A percentile compares a stretch with the other conserved stretches of the same genome.
These are phyloP conservation scores for Crithidia brevicula DNA, from an alignment of 208 protist species.

Conservation along the genomic window DNA sequence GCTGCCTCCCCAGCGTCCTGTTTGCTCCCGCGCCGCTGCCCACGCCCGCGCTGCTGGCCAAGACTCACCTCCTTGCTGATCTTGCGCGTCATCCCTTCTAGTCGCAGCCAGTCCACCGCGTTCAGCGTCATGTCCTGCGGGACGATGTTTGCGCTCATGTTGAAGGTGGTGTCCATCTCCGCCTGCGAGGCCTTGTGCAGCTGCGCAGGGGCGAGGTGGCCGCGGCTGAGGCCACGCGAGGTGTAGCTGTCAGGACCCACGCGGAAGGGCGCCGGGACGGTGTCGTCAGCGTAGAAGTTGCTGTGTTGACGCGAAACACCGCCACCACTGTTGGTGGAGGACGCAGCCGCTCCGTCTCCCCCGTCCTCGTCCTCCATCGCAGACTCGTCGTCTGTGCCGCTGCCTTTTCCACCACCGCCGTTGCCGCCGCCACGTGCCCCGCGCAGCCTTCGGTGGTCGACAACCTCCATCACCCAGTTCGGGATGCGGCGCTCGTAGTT, in stretches of 20 bases:
- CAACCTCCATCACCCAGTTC: conserved; percentile 82
- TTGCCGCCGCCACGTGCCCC: background rate
- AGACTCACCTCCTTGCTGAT: conserved; percentile 42
- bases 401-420: background rate
- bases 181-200: conserved; percentile 68
- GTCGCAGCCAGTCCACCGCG: conserved; percentile 78
- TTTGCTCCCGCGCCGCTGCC: background rate
- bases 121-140: conserved; percentile 90
- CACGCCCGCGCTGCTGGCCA: conserved; percentile 7
- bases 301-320: conserved; percentile 45
- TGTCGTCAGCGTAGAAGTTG: conserved; percentile 73
- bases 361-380: conserved; percentile 20
- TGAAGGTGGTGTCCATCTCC: conserved; percentile 85
- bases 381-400: conserved; percentile 14
- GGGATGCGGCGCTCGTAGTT: conserved; percentile 83
- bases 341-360: background rate
- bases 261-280: conserved; percentile 67
- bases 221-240: conserved; percentile 65
- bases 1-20: background rate
- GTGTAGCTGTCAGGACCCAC: conserved; percentile 60
- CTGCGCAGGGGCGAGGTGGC: conserved; percentile 85
- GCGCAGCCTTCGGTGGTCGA: conserved; percentile 34
- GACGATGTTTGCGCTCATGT: conserved; percentile 88
- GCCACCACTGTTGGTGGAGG: no score
- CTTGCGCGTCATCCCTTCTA: conserved; percentile 71